Conservation (phyloP, 331 rosid species). For the Stylosanthes scabra region DNA sequence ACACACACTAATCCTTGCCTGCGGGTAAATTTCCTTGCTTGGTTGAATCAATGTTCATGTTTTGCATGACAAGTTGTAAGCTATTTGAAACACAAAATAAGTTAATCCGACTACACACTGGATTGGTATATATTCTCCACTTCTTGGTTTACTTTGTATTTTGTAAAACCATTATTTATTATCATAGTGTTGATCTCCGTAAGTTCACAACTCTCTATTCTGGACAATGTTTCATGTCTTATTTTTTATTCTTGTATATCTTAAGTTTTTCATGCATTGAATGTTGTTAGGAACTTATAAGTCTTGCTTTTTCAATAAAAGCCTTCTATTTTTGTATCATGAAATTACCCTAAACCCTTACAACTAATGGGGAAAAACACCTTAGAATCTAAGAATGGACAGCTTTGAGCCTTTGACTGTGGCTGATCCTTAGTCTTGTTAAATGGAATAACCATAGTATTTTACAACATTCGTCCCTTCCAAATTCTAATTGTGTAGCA, state of each 20-base stretch:
- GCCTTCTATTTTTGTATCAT: no score
- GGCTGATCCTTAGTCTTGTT: neutral
- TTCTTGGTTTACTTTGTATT: no score
- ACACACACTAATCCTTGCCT: constrained; percentile 29
- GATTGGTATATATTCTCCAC: no score
- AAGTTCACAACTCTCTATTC: neutral
- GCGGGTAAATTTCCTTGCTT: constrained; percentile 35
- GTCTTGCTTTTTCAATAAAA: no score
- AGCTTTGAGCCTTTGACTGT: neutral
- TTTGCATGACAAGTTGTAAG: neutral
- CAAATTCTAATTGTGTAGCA: neutral
- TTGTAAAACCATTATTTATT: neutral
- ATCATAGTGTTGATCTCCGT: neutral
- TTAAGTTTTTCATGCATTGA: no score
- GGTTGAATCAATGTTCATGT: neutral
- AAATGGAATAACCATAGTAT: neutral
- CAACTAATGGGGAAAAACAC: neutral
- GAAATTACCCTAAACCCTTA: no score
- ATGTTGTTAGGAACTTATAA: no score
- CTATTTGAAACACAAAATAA: constrained; percentile 1
- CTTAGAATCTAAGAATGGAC: neutral
- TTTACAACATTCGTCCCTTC: neutral
- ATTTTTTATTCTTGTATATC: neutral
- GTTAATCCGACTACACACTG: neutral
- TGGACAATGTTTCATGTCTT: no score